Conservation (phyloP, 78 protist genomes). For the Polysphondylium violaceum region DNA sequence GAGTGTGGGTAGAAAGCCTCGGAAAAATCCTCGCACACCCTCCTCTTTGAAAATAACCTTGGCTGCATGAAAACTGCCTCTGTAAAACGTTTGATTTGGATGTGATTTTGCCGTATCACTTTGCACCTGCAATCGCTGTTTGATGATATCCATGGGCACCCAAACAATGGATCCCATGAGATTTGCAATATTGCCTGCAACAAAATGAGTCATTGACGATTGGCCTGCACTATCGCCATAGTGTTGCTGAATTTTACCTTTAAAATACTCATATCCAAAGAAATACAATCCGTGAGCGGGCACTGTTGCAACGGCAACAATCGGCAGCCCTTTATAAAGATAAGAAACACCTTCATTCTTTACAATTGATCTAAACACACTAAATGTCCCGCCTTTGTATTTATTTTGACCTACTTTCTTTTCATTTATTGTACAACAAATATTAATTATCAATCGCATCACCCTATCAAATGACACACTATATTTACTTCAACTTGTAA, state of each 20-base stretch:
- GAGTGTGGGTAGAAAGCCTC: conserved; percentile 61
- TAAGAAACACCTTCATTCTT: conserved; percentile 38
- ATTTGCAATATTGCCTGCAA: conserved; percentile 44
- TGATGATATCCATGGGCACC: conserved; percentile 77
- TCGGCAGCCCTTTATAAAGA: conserved; percentile 70
- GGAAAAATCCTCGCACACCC: conserved; percentile 55
- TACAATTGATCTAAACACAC: conserved; percentile 24
- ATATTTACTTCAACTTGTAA: conserved; percentile 59
- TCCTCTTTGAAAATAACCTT: conserved; percentile 36
- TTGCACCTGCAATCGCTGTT: conserved; percentile 68
- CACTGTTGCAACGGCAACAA: conserved; percentile 49
- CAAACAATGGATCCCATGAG: conserved; percentile 57
- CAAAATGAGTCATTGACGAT: conserved; percentile 22
- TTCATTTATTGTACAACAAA: not conserved
- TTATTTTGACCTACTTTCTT: conserved; percentile 51
- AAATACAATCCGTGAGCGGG: conserved; percentile 80
- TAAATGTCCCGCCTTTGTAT: conserved; percentile 54
- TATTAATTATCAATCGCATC: not conserved
- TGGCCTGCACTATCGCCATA: not conserved
- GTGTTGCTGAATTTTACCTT: not conserved
- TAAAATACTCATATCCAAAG: conserved; percentile 55
- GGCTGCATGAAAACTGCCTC: conserved; percentile 45
- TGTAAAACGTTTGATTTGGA: conserved; percentile 35
- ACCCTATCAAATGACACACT: not conserved
- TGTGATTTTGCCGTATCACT: not conserved